Evolutionary conservation across 2,329 filamentous ascomycete genomes (phyloP), one percentile per base, ranked within the genome.

Genomic region (Cladorrhinum sp.): DNA sequence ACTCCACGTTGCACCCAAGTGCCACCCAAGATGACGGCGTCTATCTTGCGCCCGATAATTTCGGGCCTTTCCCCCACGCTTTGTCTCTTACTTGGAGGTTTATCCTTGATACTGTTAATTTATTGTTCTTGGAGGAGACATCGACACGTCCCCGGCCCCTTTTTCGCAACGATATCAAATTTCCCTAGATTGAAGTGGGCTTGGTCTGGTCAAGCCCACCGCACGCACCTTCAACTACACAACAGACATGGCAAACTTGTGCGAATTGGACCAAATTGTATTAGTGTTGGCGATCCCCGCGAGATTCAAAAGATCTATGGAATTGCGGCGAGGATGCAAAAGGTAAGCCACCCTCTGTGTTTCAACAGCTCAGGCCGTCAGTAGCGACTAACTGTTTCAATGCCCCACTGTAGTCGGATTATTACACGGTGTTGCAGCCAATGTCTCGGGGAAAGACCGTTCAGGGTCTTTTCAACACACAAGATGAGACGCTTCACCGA

Each of bases 381-480:
- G 9, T 24, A 20, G 26, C 36, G 18, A 55, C 53, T 23, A 10
- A 28, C n/a, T 2, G 12, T 3, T 21, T 20, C 26, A 9, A 4
- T 20, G 54, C 12, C 49, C 7, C 24, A 33, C 21, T 30, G n/a
- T 20, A 71, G 64, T 74, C 62, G 26, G 58, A 64, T 33, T 70
- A 65, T 51, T 69, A 69, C 62, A 57, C 56, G 1, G 67, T 65
- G 10, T 59, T 69, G 14, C 64, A 61, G 26, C 61, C 61, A 10
- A 66, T 67, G 57, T 59, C 64, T 20, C 59, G 64, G 18, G 67
- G 67, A 33, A 62, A 42, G 3, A 48, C 60, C 4, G 49, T 70
- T 12, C 68, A 64, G 12, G 60, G 62, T 8, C 39, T 70, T 12
- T 71, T 70, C 64, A 59, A 61, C 51, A 66, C 68, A 1, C 67